phyloP scores from a whole-genome alignment of 108 stramenopile genomes.

The Fistulifera pelliculosa region DNA sequence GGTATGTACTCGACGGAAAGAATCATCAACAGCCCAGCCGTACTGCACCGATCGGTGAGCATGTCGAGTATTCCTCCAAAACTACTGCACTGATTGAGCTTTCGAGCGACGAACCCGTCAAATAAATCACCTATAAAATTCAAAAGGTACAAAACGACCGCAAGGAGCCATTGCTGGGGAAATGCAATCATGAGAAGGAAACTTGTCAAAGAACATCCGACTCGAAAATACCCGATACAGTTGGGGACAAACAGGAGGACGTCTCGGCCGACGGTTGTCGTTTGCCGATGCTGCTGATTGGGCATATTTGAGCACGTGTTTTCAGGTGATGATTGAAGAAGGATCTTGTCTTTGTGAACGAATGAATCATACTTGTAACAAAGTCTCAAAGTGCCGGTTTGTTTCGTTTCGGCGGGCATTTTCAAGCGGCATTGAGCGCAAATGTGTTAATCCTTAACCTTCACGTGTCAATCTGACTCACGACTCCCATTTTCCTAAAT shows the following conservation, averaged over 20 bases:
- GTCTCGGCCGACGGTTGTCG: conserved; percentile 44
- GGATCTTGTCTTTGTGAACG: too few species aligned
- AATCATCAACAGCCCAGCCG: conserved; percentile 69
- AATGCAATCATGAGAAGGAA: conserved; percentile 58
- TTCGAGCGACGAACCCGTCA: conserved; percentile 91
- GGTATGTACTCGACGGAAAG: conserved; percentile 42
- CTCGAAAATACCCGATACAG: conserved; percentile 83
- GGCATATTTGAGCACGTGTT: too few species aligned
- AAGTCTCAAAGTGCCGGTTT: too few species aligned
- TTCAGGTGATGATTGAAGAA: too few species aligned
- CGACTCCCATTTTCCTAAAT: too few species aligned
- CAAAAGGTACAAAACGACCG: conserved; percentile 69
- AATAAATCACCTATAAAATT: conserved; percentile 93
- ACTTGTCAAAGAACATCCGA: conserved; percentile 42
- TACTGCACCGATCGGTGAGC: conserved; percentile 95
- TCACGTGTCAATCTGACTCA: too few species aligned
- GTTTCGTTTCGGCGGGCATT: too few species aligned
- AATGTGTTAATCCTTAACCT: too few species aligned
- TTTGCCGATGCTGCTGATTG: conserved; percentile 3
- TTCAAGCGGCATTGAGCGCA: too few species aligned
- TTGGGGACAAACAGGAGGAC: conserved; percentile 89
- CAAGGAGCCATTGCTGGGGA: conserved; percentile 37
- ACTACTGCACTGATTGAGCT: conserved; percentile 74
- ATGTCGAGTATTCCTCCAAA: conserved; percentile 94
- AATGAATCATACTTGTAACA: too few species aligned